Conservation (phyloP, 768 basidiomycete species). For the Russula sp. region DNA sequence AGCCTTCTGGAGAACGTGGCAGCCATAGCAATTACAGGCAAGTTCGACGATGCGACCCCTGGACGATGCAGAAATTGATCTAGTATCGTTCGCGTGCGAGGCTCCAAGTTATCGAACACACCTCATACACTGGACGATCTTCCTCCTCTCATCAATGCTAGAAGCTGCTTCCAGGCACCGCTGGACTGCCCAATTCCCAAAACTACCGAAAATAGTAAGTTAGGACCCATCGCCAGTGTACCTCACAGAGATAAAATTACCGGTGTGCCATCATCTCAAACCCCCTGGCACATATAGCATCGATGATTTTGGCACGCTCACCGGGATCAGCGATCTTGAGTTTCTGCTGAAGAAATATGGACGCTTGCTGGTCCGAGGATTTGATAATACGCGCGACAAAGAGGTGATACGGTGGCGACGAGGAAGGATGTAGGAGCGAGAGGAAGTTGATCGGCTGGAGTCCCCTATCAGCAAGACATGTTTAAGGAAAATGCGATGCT, state of each 20-base stretch:
- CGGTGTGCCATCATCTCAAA: conserved; percentile 93
- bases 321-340: conserved; percentile 76
- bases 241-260: conserved; percentile 31
- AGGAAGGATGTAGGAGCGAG: conserved; percentile 76
- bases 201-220: conserved; percentile 37
- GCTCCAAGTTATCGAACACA: conserved; percentile 26
- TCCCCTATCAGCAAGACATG: neutral
- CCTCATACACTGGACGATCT: conserved; percentile 86
- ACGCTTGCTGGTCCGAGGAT: conserved; percentile 85
- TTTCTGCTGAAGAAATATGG: conserved; percentile 86
- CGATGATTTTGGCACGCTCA: conserved; percentile 76
- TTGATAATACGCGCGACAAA: conserved; percentile 84
- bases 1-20: conserved; percentile 84
- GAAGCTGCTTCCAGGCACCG: conserved; percentile 78
- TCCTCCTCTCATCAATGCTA: conserved; percentile 63
- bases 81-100: neutral
- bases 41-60: conserved; percentile 82
- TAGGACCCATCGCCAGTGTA: neutral
- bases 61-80: neutral
- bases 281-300: conserved; percentile 76
- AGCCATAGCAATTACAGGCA: conserved; percentile 84
- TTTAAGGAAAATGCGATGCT: conserved; percentile 29
- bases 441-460: conserved; percentile 82
- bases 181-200: conserved; percentile 90
- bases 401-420: conserved; percentile 73